Evolutionary conservation across 306 rosid species (phyloP).

Genomic region (Canavalia ensiformis): DNA sequence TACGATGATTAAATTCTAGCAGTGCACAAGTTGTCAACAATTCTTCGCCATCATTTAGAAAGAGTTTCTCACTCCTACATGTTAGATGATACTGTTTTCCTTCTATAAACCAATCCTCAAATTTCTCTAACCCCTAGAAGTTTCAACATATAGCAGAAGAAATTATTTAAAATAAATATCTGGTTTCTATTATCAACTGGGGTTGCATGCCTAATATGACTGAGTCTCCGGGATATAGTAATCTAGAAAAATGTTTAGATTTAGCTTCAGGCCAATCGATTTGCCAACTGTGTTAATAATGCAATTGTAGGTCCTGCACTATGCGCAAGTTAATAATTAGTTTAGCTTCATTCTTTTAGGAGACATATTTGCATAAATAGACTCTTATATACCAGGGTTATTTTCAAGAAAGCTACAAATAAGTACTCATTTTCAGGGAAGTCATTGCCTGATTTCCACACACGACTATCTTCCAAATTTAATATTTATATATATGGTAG

Average conservation of each 20-base stretch:
- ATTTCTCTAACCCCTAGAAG: not conserved
- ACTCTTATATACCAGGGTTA: not conserved
- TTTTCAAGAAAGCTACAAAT: not conserved
- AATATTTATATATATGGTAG: too few species aligned
- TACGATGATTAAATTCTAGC: not conserved
- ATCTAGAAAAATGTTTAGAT: not conserved
- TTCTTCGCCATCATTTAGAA: not conserved
- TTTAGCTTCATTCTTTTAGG: not conserved
- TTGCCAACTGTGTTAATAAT: too few species aligned
- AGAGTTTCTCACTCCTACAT: not conserved
- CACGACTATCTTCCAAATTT: not conserved
- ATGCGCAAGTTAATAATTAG: not conserved
- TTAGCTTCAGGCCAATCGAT: not conserved
- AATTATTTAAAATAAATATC: not conserved
- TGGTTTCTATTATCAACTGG: not conserved
- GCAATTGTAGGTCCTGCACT: too few species aligned
- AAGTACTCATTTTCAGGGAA: not conserved
- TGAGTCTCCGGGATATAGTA: not conserved
- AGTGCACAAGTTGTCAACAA: not conserved
- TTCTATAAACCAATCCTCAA: not conserved
- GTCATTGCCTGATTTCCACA: not conserved
- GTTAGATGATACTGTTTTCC: conserved; percentile 2
- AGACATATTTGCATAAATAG: not conserved
- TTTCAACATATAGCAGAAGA: too few species aligned
- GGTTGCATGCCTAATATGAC: not conserved